Conservation (phyloP, 208 protist species). For the Acanthamoeba royreba region DNA sequence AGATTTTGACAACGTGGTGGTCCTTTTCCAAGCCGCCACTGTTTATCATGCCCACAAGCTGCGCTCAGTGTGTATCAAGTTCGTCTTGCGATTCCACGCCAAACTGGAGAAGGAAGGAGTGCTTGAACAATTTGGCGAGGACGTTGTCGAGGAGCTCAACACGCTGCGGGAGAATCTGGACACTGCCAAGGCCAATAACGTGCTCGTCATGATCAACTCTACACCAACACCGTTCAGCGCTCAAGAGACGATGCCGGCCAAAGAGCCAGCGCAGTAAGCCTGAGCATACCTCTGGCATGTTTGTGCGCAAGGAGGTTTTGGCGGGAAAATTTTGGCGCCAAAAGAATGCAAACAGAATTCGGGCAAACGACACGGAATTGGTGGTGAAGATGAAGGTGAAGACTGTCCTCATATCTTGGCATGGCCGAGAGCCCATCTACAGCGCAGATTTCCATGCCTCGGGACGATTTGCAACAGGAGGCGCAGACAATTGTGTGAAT, state of each 20-base stretch:
- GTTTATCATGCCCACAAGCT: not conserved
- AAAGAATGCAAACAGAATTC: constrained; percentile 33
- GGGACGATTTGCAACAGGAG: not conserved
- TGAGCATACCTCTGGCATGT: no score
- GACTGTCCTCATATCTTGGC: not conserved
- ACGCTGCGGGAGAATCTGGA: not conserved
- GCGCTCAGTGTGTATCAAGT: not conserved
- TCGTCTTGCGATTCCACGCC: constrained; percentile 1
- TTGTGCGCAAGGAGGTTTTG: constrained; percentile 62
- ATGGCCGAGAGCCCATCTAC: not conserved
- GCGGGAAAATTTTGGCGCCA: constrained; percentile 78
- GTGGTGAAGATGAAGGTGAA: constrained; percentile 58
- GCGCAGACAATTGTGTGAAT: not conserved
- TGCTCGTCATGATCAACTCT: not conserved
- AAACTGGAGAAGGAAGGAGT: constrained; percentile 16
- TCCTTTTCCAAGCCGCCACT: constrained; percentile 7
- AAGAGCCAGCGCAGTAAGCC: no score
- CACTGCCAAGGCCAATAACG: not conserved
- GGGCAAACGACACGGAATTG: constrained; percentile 53
- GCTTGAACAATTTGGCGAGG: not conserved
- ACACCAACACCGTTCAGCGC: not conserved
- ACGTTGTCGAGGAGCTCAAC: constrained; percentile 13
- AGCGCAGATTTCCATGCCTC: not conserved
- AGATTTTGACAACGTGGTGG: constrained; percentile 25
- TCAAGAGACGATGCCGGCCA: no score